Base-by-base conservation (phyloP, 352 stramenopile species). In the Peronospora destructor region DNA sequence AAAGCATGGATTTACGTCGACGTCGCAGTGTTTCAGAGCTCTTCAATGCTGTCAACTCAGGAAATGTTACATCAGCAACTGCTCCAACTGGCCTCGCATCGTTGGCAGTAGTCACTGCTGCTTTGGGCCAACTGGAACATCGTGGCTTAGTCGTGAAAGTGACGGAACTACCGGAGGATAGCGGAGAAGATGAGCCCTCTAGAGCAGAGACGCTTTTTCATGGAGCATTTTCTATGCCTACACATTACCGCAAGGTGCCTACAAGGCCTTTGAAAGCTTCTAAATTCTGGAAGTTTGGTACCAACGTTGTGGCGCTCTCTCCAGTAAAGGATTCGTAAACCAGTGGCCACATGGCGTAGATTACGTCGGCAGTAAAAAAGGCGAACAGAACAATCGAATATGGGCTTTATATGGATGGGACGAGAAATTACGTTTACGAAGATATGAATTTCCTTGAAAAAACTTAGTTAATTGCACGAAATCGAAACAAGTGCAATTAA, bases 181-280 rank as follows among this genome's bases (percentile, higher is more conserved):
- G 39, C 21, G 48, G 53, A 23, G 37, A 54, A 14, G 38, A 56
- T 4, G 48, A 64, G 13, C 38, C 14, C 16, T 32, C 28, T 32
- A 65, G 61, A 53, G 44, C 42, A 6, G 68, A 42, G 21, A 26
- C 11, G 25, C 35, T 65, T 11, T 47, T 53, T 16, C 30, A 45
- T 34, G 45, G 46, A 11, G 58, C 59, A 16, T 65, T 73, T 12
- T 70, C 53, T 9, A 10, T 68, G 35, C 43, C 66, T 35, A 46
- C 59, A 13, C 45, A 72, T 23, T 90, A 86, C 34, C 78, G 78
- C 0, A 87, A 84, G 51, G 70, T 90, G 16, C 78, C 78, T 0
- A 79, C 61, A 36, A 61, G 78, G 17, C 78, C 78, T 6, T 44
- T 90, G 12, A 90, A 90, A 44, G 76, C 78, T 14, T 73, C 76